These are phyloP conservation scores for Fusarium sp. DNA, from an alignment of 2,329 filamentous ascomycete genomes.

Conservation along the genomic window DNA sequence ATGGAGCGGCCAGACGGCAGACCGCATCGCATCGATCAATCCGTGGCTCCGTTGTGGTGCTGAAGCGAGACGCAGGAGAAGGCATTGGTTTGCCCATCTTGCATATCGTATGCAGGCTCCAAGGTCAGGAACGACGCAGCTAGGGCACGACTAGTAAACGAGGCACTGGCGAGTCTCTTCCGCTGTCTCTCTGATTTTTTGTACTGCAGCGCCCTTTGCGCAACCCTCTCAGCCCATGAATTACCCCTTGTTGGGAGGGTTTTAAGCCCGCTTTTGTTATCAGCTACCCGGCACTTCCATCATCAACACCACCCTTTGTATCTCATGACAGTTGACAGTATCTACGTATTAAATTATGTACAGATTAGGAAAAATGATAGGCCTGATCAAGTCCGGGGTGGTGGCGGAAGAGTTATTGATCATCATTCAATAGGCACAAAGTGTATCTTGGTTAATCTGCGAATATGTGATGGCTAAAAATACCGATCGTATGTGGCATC, in stretches of 20 bases:
- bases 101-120: constrained; percentile 32
- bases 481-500: constrained; percentile 21
- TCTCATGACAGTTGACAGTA: constrained; percentile 8
- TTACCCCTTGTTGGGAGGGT: neutral
- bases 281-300: constrained; percentile 20
- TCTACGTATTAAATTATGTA: neutral
- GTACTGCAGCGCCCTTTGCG: constrained; percentile 17
- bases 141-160: constrained; percentile 26
- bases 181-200: neutral
- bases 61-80: constrained; percentile 45
- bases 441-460: neutral
- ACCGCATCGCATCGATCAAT: constrained; percentile 18
- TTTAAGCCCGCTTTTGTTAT: neutral
- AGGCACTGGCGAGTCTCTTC: neutral
- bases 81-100: constrained; percentile 29
- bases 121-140: constrained; percentile 36
- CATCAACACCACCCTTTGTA: neutral
- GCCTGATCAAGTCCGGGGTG: neutral
- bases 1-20: constrained; percentile 1
- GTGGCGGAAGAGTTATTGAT: constrained; percentile 5
- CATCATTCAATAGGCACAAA: neutral
- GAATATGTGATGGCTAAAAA: constrained; percentile 9
- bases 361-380: neutral
- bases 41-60: constrained; percentile 23
- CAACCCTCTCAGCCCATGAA: neutral